phyloP scores from a whole-genome alignment of 371 early-diverging fungal genomes.

The Mortierella sp. region DNA sequence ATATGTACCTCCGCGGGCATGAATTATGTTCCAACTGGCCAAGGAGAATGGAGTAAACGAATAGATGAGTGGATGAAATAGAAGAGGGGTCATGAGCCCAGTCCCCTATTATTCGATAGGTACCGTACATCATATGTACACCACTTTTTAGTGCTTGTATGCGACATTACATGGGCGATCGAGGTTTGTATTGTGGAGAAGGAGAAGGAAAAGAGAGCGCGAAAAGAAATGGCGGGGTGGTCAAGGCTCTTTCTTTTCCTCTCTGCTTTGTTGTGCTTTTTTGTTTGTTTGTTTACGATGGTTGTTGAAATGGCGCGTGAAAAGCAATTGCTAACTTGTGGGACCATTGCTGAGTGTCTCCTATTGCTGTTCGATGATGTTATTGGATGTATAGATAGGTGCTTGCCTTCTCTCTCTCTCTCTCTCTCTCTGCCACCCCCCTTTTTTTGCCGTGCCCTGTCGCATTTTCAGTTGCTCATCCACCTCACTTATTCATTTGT shows the following conservation, averaged over 20 bases:
- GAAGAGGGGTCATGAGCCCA: neutral
- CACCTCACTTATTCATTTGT: too few species aligned
- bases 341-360: neutral
- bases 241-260: constrained; percentile 10
- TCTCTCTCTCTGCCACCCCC: neutral
- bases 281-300: neutral
- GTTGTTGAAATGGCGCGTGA: neutral
- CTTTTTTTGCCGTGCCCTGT: neutral
- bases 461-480: neutral
- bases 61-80: neutral
- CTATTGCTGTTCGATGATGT: neutral
- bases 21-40: neutral
- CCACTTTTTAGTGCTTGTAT: neutral
- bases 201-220: neutral
- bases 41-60: neutral
- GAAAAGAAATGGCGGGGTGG: neutral
- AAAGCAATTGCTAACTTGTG: neutral
- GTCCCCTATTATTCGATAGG: neutral
- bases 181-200: neutral
- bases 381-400: too few species aligned
- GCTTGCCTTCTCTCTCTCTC: too few species aligned
- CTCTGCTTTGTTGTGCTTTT: neutral
- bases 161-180: too few species aligned
- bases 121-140: neutral
- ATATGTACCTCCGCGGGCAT: neutral